Percentiles rank a stretch among this genome's conserved stretches.
These are phyloP conservation scores for Botryobasidium botryosum DNA, from an alignment of 768 basidiomycete genomes.

Conservation along the genomic window DNA sequence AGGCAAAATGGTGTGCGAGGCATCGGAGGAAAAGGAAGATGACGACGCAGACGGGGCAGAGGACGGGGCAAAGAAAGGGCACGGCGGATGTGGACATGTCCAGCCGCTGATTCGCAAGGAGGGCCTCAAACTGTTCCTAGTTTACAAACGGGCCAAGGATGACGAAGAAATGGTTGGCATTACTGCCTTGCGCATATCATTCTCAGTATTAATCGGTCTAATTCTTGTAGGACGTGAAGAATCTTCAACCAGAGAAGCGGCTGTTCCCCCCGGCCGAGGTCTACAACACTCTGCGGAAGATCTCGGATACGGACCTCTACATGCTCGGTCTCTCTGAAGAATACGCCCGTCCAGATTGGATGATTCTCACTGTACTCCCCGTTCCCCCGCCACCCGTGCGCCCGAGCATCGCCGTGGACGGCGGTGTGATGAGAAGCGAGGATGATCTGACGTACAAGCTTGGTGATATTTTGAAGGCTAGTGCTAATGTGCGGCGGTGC, in stretches of 20 bases:
- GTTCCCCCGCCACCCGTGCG: conserved; percentile 97
- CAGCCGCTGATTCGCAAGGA: conserved; percentile 90
- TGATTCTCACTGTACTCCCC: conserved; percentile 95
- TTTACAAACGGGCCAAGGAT: conserved; percentile 89
- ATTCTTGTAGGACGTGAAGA: conserved; percentile 54
- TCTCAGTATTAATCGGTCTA: conserved; percentile 4
- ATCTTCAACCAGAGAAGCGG: conserved; percentile 66
- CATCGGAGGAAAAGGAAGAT: conserved; percentile 74
- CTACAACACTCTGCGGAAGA: conserved; percentile 92
- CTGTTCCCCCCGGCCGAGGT: conserved; percentile 72
- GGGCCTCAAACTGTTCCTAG: conserved; percentile 83
- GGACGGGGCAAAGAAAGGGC: conserved; percentile 71
- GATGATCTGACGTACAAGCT: conserved; percentile 98
- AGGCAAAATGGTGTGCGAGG: conserved; percentile 72
- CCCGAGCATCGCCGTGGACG: conserved; percentile 93
- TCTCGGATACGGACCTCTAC: conserved; percentile 73
- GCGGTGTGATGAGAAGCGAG: conserved; percentile 90
- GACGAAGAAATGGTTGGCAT: conserved; percentile 72
- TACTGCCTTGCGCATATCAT: conserved; percentile 4
- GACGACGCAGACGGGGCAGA: conserved; percentile 32
- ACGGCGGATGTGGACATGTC: conserved; percentile 90
- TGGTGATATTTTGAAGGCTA: conserved; percentile 91
- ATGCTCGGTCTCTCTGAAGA: conserved; percentile 86
- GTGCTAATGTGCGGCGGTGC: conserved; percentile 75
- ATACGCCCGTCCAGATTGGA: conserved; percentile 97